Conservation (phyloP, 2,329 filamentous ascomycete genomes). For the Fusarium subglutinans region DNA sequence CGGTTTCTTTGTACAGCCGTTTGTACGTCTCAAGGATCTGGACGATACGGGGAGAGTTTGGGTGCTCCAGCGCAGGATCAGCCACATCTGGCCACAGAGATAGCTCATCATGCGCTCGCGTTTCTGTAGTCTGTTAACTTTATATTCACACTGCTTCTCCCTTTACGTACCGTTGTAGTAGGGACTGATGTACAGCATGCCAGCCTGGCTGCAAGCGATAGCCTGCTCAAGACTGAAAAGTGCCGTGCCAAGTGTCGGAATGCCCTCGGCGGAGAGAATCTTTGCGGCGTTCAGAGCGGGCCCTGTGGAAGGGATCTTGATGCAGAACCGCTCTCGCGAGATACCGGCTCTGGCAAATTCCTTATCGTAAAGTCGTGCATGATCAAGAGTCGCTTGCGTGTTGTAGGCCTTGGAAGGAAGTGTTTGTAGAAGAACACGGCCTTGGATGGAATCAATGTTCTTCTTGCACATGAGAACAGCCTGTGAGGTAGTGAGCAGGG, state of each 20-base stretch:
- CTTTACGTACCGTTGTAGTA: slow-evolving; percentile 56
- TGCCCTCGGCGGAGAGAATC: slow-evolving; percentile 54
- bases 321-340: slow-evolving; percentile 56
- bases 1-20: slow-evolving; percentile 56
- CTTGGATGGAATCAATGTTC: slow-evolving; percentile 57
- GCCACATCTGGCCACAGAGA: slow-evolving; percentile 57
- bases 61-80: slow-evolving; percentile 58
- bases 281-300: slow-evolving; percentile 57
- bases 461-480: slow-evolving; percentile 58
- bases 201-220: slow-evolving; percentile 59
- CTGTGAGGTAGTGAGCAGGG: slow-evolving; percentile 29
- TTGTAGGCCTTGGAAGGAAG: slow-evolving; percentile 58
- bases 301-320: slow-evolving; percentile 62
- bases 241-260: slow-evolving; percentile 58
- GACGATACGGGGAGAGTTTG: slow-evolving; percentile 57
- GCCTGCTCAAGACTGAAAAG: slow-evolving; percentile 59
- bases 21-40: slow-evolving; percentile 60
- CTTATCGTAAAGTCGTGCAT: slow-evolving; percentile 56
- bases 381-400: slow-evolving; percentile 54
- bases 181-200: slow-evolving; percentile 58
- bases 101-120: slow-evolving; percentile 53
- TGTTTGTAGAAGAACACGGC: slow-evolving; percentile 60
- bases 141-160: accelerated
- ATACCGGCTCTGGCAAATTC: slow-evolving; percentile 58
- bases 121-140: slow-evolving; percentile 45